Base-by-base conservation (phyloP, 2,329 filamentous ascomycete genomes). In the Apiospora malaysiana region DNA sequence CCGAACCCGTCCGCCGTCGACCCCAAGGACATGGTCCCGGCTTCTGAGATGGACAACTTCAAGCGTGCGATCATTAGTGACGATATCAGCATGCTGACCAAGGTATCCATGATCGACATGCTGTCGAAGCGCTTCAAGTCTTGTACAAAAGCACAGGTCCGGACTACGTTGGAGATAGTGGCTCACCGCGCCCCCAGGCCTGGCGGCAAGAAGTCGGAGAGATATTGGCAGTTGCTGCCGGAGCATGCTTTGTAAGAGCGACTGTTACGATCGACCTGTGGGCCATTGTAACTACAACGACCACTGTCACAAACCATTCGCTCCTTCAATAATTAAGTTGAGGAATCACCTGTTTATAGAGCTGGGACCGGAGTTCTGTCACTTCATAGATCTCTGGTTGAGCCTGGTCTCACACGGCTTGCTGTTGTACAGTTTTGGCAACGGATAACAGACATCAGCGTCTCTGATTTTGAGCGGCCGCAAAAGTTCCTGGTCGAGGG, bases 71-170 rank as follows among this genome's bases (percentile, higher is more conserved):
- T 97, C n/a, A 82, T 90, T 68, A 92, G 90, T 23, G 92, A 89
- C 73, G 88, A 92, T 63, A 81, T 81, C 74, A 78, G 78, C 23
- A 81, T 80, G 51, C 83, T 94, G 67, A 93, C 89, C 49, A 96
- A 96, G 81, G 81, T 90, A 1, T 93, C 92, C 9, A 82, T 96
- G 75, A 85, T 94, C 10, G 93, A 95, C 79, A 86, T 92, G 6
- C 81, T 97, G 72, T 93, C 94, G 80, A 91, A 92, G 78, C 86
- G 89, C 75, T 94, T 95, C 74, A 89, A 91, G 0, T 91, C 91
- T 72, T 87, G 91, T 65, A 89, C 91, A 1, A 93, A 91, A 76
- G 88, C 90, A 25, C 88, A 90, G 32, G 90, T 97, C 75, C 92
- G 90, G 77, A 88, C 90, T 69, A 95, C 93, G 0, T 82, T 96